Percentiles rank a stretch among this genome's conserved stretches.
Conservation (phyloP, 2,329 filamentous ascomycete genomes). For the Diaporthe batatas region DNA sequence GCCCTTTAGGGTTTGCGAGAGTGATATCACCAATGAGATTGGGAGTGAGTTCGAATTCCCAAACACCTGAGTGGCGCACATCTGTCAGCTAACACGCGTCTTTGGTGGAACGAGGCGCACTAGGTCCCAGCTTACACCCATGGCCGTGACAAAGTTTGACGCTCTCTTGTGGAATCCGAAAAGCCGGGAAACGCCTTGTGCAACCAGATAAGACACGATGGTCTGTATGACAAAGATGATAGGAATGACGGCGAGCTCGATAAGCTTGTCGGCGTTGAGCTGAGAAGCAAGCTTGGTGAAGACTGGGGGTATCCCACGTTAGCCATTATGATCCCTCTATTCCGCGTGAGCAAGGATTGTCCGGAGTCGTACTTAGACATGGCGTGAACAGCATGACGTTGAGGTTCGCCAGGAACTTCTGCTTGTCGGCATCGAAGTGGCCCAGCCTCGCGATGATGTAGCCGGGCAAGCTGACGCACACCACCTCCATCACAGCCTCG, state of each 20-base stretch:
- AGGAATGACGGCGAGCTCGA: slow-evolving; percentile 94
- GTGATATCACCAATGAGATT: slow-evolving; percentile 93
- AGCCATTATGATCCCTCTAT: slow-evolving; percentile 34
- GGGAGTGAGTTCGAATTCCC: slow-evolving; percentile 98
- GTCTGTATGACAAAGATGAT: slow-evolving; percentile 93
- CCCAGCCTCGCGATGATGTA: slow-evolving; percentile 92
- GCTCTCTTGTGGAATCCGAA: slow-evolving; percentile 88
- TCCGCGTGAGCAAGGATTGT: background rate
- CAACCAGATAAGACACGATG: slow-evolving; percentile 84
- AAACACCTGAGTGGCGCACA: slow-evolving; percentile 72
- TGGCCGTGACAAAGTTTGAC: slow-evolving; percentile 94
- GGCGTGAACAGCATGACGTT: slow-evolving; percentile 98
- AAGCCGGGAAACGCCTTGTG: slow-evolving; percentile 76
- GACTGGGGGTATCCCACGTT: slow-evolving; percentile 65
- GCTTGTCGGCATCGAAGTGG: slow-evolving; percentile 94
- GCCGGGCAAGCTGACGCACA: slow-evolving; percentile 93
- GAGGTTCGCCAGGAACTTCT: slow-evolving; percentile 96
- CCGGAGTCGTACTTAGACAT: slow-evolving; percentile 80
- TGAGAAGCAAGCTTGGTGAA: slow-evolving; percentile 98
- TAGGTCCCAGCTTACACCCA: slow-evolving; percentile 69
- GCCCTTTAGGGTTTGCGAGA: slow-evolving; percentile 91
- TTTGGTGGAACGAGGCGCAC: background rate
- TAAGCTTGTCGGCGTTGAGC: slow-evolving; percentile 89
- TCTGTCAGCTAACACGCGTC: slow-evolving; percentile 36
- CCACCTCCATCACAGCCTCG: slow-evolving; percentile 93